Evolutionary conservation across 352 stramenopile species (phyloP), one percentile per base, ranked within the genome.

Genomic region (Phytophthora sp.): DNA sequence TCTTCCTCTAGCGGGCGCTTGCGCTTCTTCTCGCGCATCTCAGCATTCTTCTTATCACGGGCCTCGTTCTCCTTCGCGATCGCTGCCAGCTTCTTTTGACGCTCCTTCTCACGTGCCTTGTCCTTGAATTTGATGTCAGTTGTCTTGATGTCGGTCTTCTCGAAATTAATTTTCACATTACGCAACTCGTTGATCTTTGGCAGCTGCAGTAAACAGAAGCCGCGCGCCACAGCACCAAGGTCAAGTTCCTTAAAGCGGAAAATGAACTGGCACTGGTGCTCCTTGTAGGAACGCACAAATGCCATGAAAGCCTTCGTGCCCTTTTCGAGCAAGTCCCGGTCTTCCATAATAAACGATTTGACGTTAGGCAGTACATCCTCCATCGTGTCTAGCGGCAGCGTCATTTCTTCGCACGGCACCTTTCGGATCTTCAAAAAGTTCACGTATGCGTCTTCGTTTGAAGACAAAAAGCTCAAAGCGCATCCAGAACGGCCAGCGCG

Each of bases 201-300:
- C 46, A 95, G 57, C 54, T 95, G 86, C 18, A 96, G 63, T 10
- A 96, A 65, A 37, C 80, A 82, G 55, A 94, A 95, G n/a, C 88
- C 86, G 31, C 79, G 75, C 34, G 97, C 97, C 1, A 99, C 79
- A 11, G 86, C 67, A 12, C 88, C 95, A 10, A 99, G 65, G 72
- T 99, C 96, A 15, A 99, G 79, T 27, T 98, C 97, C 50, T 97
- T 95, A 77, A 99, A 99, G 31, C 96, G 89, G 68, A 99, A 99
- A 50, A 99, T 99, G 75, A 99, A 99, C 50, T 98, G 88, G 55
- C 96, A 99, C 67, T 98, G 87, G 83, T 99, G 96, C 63, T 99
- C 97, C 71, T 99, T 99, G 87, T 99, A 99, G 17, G 97, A 98
- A 18, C 97, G 87, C 65, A 99, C 92, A 72, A 99, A 99, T 13